A percentile compares a stretch with the other conserved stretches of the same genome.
These are phyloP conservation scores for Austroboletus niveus DNA, from an alignment of 1,284 basidiomycete species.

Conservation along the genomic window DNA sequence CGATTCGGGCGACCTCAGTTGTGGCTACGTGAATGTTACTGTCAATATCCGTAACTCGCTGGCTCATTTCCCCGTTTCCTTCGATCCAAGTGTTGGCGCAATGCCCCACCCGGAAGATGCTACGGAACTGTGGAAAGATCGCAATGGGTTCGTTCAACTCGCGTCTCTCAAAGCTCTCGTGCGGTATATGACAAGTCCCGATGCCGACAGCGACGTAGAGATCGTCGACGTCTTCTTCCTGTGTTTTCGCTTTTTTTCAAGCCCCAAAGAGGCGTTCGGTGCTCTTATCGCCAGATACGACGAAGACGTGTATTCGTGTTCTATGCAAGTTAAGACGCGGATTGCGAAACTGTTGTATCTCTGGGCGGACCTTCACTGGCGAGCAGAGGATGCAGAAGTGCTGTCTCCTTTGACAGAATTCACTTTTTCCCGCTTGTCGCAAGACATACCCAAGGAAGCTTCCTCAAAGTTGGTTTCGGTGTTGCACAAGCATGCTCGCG, in stretches of 20 bases:
- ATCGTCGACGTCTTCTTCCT: constrained; percentile 64
- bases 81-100: constrained; percentile 14
- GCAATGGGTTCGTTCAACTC: constrained; percentile 24
- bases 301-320: constrained; percentile 40
- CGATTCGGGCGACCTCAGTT: constrained; percentile 12
- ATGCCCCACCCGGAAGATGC: constrained; percentile 29
- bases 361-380: constrained; percentile 82
- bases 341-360: constrained; percentile 65
- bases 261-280: constrained; percentile 53
- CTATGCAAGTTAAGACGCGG: constrained; percentile 58
- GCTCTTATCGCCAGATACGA: constrained; percentile 61
- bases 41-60: constrained; percentile 28
- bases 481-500: constrained; percentile 25
- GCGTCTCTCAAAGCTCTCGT: constrained; percentile 47
- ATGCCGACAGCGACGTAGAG: constrained; percentile 36
- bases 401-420: constrained; percentile 40
- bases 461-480: constrained; percentile 22
- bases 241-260: constrained; percentile 74
- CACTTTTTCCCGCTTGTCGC: constrained; percentile 24
- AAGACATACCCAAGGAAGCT: constrained; percentile 31
- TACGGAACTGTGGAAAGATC: constrained; percentile 29
- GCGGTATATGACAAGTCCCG: constrained; percentile 45
- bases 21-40: constrained; percentile 25
- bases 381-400: constrained; percentile 44
- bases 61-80: constrained; percentile 28